A percentile compares a stretch with the other conserved stretches of the same genome.
Evolutionary conservation across 73 alveolate genomes (phyloP).

Genomic region (Chromera velia): DNA sequence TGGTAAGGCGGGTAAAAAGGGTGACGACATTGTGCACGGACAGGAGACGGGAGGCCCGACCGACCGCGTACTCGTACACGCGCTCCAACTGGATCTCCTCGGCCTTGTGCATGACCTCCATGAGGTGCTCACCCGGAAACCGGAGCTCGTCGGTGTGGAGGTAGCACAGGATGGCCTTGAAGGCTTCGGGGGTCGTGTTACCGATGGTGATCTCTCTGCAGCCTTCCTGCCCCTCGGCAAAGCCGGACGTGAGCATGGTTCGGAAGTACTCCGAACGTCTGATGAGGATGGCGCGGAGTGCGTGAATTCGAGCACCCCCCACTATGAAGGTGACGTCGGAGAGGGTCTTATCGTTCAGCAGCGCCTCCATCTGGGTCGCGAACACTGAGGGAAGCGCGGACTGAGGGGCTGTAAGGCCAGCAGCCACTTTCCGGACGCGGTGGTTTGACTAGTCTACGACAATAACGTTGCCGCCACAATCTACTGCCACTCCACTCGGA

Average conservation of each 20-base stretch:
- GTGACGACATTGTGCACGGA: constrained; percentile 1
- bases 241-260: constrained; percentile 1
- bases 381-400: background rate
- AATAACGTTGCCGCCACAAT: constrained; percentile 1
- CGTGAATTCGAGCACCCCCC: background rate
- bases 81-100: background rate
- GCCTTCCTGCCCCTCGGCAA: constrained; percentile 1
- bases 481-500: constrained; percentile 5
- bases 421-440: constrained; percentile 6
- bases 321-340: constrained; percentile 5
- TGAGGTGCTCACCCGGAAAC: background rate
- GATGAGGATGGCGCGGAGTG: background rate
- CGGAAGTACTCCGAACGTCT: background rate
- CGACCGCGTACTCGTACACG: background rate
- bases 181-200: constrained; percentile 1
- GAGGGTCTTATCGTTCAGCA: background rate
- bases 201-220: background rate
- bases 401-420: background rate
- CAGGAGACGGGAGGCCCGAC: background rate
- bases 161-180: background rate
- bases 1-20: too few species aligned
- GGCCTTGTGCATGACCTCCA: constrained; percentile 2
- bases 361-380: background rate
- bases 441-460: constrained; percentile 3
- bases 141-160: constrained; percentile 2